Conservation (phyloP, 371 early-diverging fungal genomes). For the Mucor circinelloides region DNA sequence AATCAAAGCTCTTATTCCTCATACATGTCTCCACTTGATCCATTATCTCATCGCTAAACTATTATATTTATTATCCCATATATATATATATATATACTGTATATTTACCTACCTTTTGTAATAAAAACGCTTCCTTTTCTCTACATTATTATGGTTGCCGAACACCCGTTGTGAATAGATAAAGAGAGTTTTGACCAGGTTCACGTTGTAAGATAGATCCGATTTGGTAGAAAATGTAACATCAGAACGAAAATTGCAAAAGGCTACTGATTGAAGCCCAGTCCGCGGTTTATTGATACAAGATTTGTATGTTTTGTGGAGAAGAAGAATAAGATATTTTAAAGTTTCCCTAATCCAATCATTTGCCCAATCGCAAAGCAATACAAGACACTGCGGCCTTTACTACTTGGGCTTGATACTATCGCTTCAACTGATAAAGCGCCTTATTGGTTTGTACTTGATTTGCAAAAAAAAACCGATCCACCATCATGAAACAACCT, state of each 20-base stretch:
- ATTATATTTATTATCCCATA: too few species aligned
- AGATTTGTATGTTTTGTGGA: not conserved
- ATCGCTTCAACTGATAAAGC: too few species aligned
- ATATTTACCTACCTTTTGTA: not conserved
- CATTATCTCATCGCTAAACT: conserved; percentile 19
- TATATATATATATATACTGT: not conserved
- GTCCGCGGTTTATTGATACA: not conserved
- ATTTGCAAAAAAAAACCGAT: too few species aligned
- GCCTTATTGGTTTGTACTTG: too few species aligned
- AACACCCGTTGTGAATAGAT: not conserved
- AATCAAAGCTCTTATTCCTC: not conserved
- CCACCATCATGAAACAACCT: too few species aligned
- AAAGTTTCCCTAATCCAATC: not conserved
- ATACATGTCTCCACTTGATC: conserved; percentile 17
- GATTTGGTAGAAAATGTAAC: not conserved
- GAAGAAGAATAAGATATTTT: not conserved
- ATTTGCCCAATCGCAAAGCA: not conserved
- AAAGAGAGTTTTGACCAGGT: not conserved
- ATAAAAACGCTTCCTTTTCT: not conserved
- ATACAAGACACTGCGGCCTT: not conserved
- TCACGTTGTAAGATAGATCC: not conserved
- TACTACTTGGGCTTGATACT: not conserved
- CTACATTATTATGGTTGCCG: not conserved
- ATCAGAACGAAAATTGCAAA: not conserved
- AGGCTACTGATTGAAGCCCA: not conserved